phyloP scores from a whole-genome alignment of 495 filamentous ascomycete species.

The Penicillium angulare region DNA sequence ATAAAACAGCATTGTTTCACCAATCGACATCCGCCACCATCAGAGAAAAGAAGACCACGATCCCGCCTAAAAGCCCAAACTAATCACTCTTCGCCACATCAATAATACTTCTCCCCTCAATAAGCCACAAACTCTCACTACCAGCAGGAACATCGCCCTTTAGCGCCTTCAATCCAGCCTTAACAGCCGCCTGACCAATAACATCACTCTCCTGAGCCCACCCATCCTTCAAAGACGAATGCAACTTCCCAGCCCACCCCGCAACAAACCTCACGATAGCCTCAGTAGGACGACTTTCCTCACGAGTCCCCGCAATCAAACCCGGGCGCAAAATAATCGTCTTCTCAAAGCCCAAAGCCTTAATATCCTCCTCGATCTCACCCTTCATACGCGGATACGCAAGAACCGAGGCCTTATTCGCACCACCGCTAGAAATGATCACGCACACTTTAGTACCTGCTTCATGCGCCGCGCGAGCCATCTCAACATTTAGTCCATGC shows the following conservation, averaged over 20 bases:
- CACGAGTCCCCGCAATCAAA: slow-evolving; percentile 66
- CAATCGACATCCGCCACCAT: not conserved
- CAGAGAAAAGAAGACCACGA: not conserved
- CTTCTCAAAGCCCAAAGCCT: slow-evolving; percentile 67
- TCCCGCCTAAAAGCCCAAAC: not conserved
- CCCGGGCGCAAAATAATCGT: slow-evolving; percentile 74
- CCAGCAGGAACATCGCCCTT: slow-evolving; percentile 44
- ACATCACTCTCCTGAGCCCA: slow-evolving; percentile 74
- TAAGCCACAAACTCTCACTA: slow-evolving; percentile 44
- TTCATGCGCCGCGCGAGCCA: slow-evolving; percentile 63
- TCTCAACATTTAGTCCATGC: slow-evolving; percentile 68
- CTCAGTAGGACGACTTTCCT: slow-evolving; percentile 54
- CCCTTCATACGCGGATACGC: slow-evolving; percentile 74
- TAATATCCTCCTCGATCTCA: slow-evolving; percentile 74
- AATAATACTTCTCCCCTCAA: slow-evolving; percentile 39
- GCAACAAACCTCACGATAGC: slow-evolving; percentile 48
- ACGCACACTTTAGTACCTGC: slow-evolving; percentile 66
- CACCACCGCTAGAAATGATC: slow-evolving; percentile 59
- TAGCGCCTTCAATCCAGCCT: slow-evolving; percentile 45
- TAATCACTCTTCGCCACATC: slow-evolving; percentile 24
- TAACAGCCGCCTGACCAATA: slow-evolving; percentile 72
- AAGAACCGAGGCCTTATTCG: slow-evolving; percentile 43
- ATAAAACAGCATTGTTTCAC: not conserved
- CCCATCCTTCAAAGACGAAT: slow-evolving; percentile 56
- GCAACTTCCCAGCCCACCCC: slow-evolving; percentile 49